A percentile compares a stretch with the other conserved stretches of the same genome.
These are phyloP conservation scores for Phytophthora cajani DNA, from an alignment of 352 stramenopile species.

Conservation along the genomic window DNA sequence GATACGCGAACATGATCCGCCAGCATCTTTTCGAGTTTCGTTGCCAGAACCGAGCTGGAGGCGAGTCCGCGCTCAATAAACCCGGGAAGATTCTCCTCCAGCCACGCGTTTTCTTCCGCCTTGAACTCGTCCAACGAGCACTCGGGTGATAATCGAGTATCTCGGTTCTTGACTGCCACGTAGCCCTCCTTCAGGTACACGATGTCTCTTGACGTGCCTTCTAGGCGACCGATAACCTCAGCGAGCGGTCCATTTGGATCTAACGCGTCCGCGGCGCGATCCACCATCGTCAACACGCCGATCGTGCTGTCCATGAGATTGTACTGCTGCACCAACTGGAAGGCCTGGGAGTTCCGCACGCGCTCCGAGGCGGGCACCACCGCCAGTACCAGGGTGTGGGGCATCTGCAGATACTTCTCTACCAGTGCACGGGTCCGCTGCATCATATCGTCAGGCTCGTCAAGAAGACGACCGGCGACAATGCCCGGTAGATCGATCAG, in stretches of 20 bases:
- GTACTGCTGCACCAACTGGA: conserved; percentile 52
- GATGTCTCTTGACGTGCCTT: conserved; percentile 37
- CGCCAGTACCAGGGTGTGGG: conserved; percentile 49
- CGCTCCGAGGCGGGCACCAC: conserved; percentile 45
- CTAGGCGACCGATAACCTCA: conserved; percentile 34
- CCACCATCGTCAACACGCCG: conserved; percentile 54
- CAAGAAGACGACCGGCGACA: conserved; percentile 32
- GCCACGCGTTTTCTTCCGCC: conserved; percentile 33
- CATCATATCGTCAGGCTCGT: conserved; percentile 55
- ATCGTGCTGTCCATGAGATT: conserved; percentile 44
- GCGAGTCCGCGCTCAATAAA: conserved; percentile 32
- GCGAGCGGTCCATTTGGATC: conserved; percentile 33
- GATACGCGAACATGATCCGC: conserved; percentile 31
- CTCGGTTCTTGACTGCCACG: conserved; percentile 47
- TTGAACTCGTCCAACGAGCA: conserved; percentile 33
- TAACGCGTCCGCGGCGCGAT: conserved; percentile 33
- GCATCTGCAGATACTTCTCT: conserved; percentile 43
- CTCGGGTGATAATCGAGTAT: conserved; percentile 30
- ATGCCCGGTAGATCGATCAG: conserved; percentile 55
- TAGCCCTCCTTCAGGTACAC: conserved; percentile 49
- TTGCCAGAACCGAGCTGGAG: conserved; percentile 36
- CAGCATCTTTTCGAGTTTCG: conserved; percentile 48
- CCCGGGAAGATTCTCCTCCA: conserved; percentile 34
- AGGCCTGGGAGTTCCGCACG: conserved; percentile 48
- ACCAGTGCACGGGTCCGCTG: conserved; percentile 41